These are phyloP conservation scores for Calendula officinalis DNA, from an alignment of 129 eudicot species.

Conservation along the genomic window DNA sequence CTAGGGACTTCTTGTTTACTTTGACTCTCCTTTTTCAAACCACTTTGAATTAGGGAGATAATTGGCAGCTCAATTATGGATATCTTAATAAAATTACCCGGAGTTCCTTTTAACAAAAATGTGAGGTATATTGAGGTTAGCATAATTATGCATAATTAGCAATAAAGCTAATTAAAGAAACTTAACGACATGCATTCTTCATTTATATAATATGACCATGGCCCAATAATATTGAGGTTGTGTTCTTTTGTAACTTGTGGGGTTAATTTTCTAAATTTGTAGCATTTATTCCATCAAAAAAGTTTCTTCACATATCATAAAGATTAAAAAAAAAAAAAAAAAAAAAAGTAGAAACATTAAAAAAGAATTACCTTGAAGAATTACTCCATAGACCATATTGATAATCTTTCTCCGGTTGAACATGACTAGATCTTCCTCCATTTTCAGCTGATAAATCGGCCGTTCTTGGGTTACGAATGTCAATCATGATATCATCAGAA, in stretches of 20 bases:
- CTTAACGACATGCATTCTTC: neutral
- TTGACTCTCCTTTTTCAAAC: slow-evolving; percentile 22
- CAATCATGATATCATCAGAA: slow-evolving; percentile 75
- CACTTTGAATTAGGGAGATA: slow-evolving; percentile 4
- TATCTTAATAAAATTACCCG: neutral
- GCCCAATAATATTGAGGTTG: neutral
- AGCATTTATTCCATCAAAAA: slow-evolving; percentile 31
- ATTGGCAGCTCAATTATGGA: slow-evolving; percentile 7
- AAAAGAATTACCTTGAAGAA: slow-evolving; percentile 69
- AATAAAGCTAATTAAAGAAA: neutral
- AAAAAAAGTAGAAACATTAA: slow-evolving; percentile 4
- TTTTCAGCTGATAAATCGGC: slow-evolving; percentile 44
- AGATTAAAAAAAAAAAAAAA: neutral
- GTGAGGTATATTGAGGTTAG: too few relatives aligned
- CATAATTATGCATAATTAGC: too few relatives aligned
- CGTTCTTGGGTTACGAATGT: slow-evolving; percentile 48
- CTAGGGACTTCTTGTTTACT: slow-evolving; percentile 8
- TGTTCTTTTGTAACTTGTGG: neutral
- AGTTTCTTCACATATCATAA: slow-evolving; percentile 2
- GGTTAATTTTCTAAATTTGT: slow-evolving; percentile 10
- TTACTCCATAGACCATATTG: slow-evolving; percentile 72
- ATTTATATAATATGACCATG: neutral
- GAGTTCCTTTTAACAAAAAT: neutral
- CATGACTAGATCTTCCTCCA: slow-evolving; percentile 41
- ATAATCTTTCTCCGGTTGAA: slow-evolving; percentile 43